Evolutionary conservation across 768 basidiomycete genomes (phyloP), one percentile per base, ranked within the genome.

Genomic region (Tremella fuciformis): DNA sequence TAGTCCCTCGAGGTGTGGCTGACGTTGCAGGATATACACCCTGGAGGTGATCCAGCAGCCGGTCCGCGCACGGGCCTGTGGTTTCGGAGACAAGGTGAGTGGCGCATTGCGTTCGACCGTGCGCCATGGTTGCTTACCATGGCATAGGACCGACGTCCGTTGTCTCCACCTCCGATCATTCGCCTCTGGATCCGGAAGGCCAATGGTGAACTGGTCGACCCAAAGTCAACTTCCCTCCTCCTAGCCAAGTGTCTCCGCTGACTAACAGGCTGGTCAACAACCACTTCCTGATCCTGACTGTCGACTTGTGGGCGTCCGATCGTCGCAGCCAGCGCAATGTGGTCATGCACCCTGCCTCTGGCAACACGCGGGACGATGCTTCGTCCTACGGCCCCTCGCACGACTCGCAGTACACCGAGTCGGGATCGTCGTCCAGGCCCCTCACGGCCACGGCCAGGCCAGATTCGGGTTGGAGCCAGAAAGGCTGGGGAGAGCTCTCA

Each of bases 81-180:
- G 93, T 11, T 93, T 94, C 76, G 92, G 92, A 46, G 91, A 96
- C 81, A 94, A 93, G 82, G 91, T 91, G 66, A 59, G 81, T 71
- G 13, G 13, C 18, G 8, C 42, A 46, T 8, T n/a, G 38, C 22
- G 24, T 18, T 8, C n/a, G 8, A 37, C 18, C 1, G 16, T 52
- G 25, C 16, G 16, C 19, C 29, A 24, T 4, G 18, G 18, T 44
- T 18, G 37, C 29, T 47, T 22, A 40, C 18, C 18, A 22, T 46
- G 42, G n/a, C 9, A 22, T 76, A 93, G 89, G 92, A 97, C 82
- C 86, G 92, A 62, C 82, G 92, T 53, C 91, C 92, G 0, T 81
- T 96, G 54, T 91, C 91, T 0, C 93, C 92, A 53, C 92, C 92
- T 2, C 73, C 73, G 2, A 74, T 74, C 26, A 54, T 74, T 15